Conservation (phyloP, 257 asterid genomes). For the Nyctanthes arbortristis region DNA sequence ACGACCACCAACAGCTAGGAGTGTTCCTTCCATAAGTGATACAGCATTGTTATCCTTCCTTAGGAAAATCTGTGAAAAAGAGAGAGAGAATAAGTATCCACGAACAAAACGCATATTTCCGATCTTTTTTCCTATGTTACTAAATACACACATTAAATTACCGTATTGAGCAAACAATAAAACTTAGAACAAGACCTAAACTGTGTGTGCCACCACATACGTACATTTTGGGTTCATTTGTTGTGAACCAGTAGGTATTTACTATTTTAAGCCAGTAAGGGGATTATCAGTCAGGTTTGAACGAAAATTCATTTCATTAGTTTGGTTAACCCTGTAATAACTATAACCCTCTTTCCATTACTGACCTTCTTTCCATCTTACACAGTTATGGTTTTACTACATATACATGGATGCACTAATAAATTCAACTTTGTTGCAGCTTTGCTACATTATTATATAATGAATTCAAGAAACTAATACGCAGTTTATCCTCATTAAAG, state of each 20-base stretch:
- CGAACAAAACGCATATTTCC: conserved; percentile 4
- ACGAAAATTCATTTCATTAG: not conserved
- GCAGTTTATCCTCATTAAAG: not conserved
- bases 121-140: not conserved
- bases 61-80: conserved; percentile 62
- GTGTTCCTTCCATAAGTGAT: conserved; percentile 74
- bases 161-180: not conserved
- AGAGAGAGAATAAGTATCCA: conserved; percentile 15
- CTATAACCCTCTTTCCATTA: not conserved
- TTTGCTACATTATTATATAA: not conserved
- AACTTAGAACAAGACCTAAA: not conserved
- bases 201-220: not conserved
- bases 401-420: not conserved
- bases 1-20: conserved; percentile 97
- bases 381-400: not conserved
- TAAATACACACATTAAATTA: not conserved
- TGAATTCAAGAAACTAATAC: not conserved
- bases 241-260: not conserved
- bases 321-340: not conserved
- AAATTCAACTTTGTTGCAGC: not conserved
- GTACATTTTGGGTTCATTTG: not conserved
- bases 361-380: not conserved
- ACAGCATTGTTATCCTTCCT: conserved; percentile 63
- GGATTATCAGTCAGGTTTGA: not conserved
- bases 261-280: not conserved